phyloP scores from a whole-genome alignment of 1,284 basidiomycete species.

The Marasmius fiardii region DNA sequence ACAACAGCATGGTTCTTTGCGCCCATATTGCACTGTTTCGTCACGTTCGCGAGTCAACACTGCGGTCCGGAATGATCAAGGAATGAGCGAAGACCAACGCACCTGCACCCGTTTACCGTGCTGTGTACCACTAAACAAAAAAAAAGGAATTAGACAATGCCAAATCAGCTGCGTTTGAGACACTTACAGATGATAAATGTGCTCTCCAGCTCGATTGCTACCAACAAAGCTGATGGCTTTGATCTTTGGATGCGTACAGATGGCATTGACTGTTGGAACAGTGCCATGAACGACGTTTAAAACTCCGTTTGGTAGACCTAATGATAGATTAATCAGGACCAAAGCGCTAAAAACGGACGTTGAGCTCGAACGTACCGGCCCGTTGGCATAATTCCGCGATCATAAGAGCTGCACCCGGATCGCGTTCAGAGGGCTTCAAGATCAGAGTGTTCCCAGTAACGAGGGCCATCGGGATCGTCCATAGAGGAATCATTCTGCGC shows the following conservation, averaged over 20 bases:
- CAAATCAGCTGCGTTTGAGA: neutral
- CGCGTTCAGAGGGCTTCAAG: conserved; percentile 94
- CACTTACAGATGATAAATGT: conserved; percentile 85
- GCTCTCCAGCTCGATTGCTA: conserved; percentile 88
- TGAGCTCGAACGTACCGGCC: conserved; percentile 49
- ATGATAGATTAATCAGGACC: conserved; percentile 33
- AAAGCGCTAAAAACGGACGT: neutral
- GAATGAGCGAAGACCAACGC: conserved; percentile 10
- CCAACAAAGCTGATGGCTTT: conserved; percentile 97
- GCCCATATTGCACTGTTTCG: conserved; percentile 78
- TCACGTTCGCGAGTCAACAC: conserved; percentile 11
- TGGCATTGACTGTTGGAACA: conserved; percentile 87
- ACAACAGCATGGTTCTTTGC: conserved; percentile 96
- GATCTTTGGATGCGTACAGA: conserved; percentile 90
- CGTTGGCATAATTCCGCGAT: conserved; percentile 91
- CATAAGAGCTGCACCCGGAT: conserved; percentile 96
- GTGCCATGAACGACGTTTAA: conserved; percentile 90
- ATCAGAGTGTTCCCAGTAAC: conserved; percentile 95
- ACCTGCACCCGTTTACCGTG: conserved; percentile 93
- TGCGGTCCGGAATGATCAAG: neutral
- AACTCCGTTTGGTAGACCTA: conserved; percentile 76
- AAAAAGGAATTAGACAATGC: neutral
- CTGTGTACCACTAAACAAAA: conserved; percentile 61
- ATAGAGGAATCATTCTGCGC: conserved; percentile 96
- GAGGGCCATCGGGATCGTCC: conserved; percentile 88